These are phyloP conservation scores for Spinacia oleracea DNA, from an alignment of 179 eudicot genomes.

Conservation along the genomic window DNA sequence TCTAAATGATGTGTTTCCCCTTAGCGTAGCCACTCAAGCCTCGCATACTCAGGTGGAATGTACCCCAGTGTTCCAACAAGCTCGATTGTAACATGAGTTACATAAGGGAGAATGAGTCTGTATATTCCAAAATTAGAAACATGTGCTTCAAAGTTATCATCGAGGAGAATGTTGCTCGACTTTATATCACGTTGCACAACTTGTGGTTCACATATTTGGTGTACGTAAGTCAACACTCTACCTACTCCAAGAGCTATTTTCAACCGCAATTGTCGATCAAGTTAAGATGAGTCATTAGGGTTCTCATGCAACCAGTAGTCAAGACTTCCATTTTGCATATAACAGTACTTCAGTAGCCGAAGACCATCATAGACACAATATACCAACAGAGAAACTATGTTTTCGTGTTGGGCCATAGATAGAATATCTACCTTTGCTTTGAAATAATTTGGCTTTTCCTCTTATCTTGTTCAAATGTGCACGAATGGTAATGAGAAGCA, in stretches of 20 bases:
- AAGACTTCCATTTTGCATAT: conserved; percentile 93
- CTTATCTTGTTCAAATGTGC: too few species aligned
- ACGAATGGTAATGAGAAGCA: too few species aligned
- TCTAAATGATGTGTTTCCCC: too few species aligned
- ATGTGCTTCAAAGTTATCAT: conserved; percentile 78
- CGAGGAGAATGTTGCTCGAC: conserved; percentile 90
- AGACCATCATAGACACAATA: conserved; percentile 82
- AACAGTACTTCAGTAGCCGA: conserved; percentile 75
- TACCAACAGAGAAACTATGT: conserved; percentile 83
- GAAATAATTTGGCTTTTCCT: too few species aligned
- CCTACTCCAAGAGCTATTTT: conserved; percentile 71
- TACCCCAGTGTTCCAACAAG: conserved; percentile 93
- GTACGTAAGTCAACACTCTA: conserved; percentile 87
- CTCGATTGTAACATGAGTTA: conserved; percentile 91
- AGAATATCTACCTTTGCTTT: conserved; percentile 88
- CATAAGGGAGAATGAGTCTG: conserved; percentile 72
- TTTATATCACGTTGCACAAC: conserved; percentile 94
- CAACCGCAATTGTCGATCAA: conserved; percentile 78
- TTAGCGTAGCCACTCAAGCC: conserved; percentile 86
- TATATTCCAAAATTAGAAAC: conserved; percentile 93
- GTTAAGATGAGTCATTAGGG: conserved; percentile 63
- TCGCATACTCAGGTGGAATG: conserved; percentile 94
- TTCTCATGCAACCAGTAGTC: conserved; percentile 97
- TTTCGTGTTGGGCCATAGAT: conserved; percentile 80
- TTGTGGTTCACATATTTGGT: conserved; percentile 84